Conservation (phyloP, 768 basidiomycete genomes). For the Lentinula detonsa region DNA sequence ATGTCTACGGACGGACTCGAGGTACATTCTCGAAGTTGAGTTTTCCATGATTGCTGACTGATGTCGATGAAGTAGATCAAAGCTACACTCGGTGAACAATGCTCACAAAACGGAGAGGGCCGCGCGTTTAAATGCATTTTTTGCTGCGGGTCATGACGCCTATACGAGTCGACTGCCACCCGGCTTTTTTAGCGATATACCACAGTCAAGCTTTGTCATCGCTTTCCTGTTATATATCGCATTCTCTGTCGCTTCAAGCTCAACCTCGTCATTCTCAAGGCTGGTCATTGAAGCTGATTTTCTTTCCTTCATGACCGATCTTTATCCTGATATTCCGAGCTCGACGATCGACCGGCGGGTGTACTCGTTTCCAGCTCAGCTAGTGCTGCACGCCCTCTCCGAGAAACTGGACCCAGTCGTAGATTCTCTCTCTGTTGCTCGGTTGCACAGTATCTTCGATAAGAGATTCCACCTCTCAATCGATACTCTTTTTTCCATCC, state of each 20-base stretch:
- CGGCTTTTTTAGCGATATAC: background rate
- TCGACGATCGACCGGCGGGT: too few relatives aligned
- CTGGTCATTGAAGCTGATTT: background rate
- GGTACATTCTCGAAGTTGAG: background rate
- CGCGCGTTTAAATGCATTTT: too few relatives aligned
- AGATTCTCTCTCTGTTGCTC: background rate
- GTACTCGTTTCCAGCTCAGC: background rate
- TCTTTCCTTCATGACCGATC: background rate
- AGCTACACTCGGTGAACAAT: too few relatives aligned
- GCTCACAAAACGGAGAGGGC: too few relatives aligned
- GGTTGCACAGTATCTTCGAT: background rate
- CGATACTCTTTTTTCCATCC: background rate
- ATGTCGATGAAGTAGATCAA: too few relatives aligned
- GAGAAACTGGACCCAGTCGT: background rate
- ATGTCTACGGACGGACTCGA: background rate
- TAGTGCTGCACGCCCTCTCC: background rate
- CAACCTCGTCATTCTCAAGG: background rate
- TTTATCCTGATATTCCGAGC: background rate
- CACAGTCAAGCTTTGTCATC: background rate
- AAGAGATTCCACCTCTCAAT: background rate
- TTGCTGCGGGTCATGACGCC: too few relatives aligned
- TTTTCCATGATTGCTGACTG: too few relatives aligned
- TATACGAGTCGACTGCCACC: too few relatives aligned
- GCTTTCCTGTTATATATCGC: background rate
- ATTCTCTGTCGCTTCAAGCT: background rate